Percentiles rank a stretch among this genome's conserved stretches.
Evolutionary conservation across 169 alveolate genomes (phyloP).

Genomic region (Plasmodium vinckei): DNA sequence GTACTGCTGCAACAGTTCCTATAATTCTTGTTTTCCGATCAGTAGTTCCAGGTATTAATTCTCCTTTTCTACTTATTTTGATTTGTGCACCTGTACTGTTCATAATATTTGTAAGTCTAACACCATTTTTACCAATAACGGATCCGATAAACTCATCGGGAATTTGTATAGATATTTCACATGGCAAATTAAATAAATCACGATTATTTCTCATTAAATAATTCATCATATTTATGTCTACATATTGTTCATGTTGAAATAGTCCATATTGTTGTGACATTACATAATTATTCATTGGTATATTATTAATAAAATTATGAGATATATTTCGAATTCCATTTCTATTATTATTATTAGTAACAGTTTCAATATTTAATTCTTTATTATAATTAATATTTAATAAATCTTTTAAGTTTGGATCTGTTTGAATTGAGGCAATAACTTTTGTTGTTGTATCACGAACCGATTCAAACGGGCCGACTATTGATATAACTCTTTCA

Average conservation of each 20-base stretch:
- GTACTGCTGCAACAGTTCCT: conserved; percentile 78
- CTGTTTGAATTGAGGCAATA: conserved; percentile 45
- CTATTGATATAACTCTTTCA: conserved; percentile 55
- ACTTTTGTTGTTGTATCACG: conserved; percentile 61
- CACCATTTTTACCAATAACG: conserved; percentile 70
- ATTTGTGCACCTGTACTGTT: conserved; percentile 77
- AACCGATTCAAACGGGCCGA: conserved; percentile 68
- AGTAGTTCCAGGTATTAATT: conserved; percentile 65
- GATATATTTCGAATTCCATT: neutral
- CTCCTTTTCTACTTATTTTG: conserved; percentile 75
- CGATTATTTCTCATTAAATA: conserved; percentile 69
- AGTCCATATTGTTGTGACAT: conserved; percentile 61
- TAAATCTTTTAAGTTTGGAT: conserved; percentile 73
- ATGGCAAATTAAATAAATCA: conserved; percentile 70
- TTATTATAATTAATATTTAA: conserved; percentile 62
- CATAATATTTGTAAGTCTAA: conserved; percentile 70
- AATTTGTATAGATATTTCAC: conserved; percentile 74
- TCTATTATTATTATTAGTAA: neutral
- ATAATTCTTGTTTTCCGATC: conserved; percentile 58
- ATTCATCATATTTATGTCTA: conserved; percentile 52
- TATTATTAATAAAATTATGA: conserved; percentile 52
- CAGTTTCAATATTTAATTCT: neutral
- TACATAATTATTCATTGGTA: conserved; percentile 58
- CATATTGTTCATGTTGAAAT: conserved; percentile 61
- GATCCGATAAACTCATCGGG: conserved; percentile 74